phyloP scores from a whole-genome alignment of 2,329 filamentous ascomycete genomes.

The Fusarium brevicatenulatum region DNA sequence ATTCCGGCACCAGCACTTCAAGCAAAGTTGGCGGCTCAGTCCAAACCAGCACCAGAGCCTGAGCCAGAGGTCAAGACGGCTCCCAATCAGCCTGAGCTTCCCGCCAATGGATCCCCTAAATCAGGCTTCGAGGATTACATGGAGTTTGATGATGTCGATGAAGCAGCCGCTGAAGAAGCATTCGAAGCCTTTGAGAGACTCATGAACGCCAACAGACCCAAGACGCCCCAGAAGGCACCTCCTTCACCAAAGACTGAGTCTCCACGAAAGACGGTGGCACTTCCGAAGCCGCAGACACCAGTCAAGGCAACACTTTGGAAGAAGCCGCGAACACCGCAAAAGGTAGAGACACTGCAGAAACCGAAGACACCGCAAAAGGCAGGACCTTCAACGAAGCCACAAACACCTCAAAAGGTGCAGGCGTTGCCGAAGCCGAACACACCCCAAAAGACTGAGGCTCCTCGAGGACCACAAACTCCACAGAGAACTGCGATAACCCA shows the following conservation, averaged over 20 bases:
- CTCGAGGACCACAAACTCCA: neutral
- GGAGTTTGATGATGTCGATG: constrained; percentile 25
- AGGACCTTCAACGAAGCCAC: neutral
- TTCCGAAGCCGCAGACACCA: neutral
- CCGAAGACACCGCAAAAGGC: neutral
- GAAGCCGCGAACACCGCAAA: neutral
- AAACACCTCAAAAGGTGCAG: neutral
- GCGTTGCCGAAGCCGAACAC: neutral
- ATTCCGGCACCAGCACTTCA: neutral
- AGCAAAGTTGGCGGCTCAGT: neutral
- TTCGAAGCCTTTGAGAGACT: constrained; percentile 53
- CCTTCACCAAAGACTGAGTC: neutral
- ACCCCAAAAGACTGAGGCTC: neutral
- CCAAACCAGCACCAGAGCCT: neutral
- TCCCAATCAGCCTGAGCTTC: neutral
- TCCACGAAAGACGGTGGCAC: neutral
- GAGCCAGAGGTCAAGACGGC: constrained; percentile 2
- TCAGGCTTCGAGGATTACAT: neutral
- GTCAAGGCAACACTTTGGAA: neutral
- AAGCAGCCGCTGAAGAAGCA: constrained; percentile 48
- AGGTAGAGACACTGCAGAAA: neutral
- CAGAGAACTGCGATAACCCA: constrained; percentile 9
- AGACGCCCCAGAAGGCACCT: neutral
- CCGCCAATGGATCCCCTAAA: neutral
- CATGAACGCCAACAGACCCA: constrained; percentile 34